Conservation (phyloP, 192 early-diverging fungal genomes). For the Backusella tuberculispora region DNA sequence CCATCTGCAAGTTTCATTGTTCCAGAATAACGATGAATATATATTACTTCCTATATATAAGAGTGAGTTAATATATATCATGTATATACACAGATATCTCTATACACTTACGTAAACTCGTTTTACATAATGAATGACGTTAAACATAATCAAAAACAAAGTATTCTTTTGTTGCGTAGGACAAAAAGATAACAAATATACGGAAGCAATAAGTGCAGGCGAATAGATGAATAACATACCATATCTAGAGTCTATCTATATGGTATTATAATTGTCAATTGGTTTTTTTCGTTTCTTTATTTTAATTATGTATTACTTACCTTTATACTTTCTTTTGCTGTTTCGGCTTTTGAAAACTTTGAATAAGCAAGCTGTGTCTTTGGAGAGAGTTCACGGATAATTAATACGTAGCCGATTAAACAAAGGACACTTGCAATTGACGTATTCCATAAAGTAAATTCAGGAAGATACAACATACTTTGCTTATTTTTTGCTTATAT, state of each 20-base stretch:
- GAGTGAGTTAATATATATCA: background rate
- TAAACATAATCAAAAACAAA: background rate
- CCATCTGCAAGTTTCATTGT: background rate
- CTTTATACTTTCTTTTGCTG: background rate
- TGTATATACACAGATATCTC: background rate
- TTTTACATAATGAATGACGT: slow-evolving; percentile 30
- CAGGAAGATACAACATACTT: too few species aligned
- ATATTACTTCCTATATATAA: slow-evolving; percentile 34
- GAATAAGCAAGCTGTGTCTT: slow-evolving; percentile 29
- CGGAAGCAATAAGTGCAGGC: background rate
- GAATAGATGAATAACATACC: slow-evolving; percentile 37
- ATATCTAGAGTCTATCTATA: slow-evolving; percentile 21
- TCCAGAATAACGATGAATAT: slow-evolving; percentile 36
- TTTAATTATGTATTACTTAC: background rate
- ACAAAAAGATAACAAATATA: background rate
- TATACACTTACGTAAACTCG: slow-evolving; percentile 30
- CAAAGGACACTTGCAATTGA: too few species aligned
- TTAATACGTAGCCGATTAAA: background rate
- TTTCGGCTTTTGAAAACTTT: slow-evolving; percentile 20
- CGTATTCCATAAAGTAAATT: too few species aligned
- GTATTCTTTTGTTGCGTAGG: background rate
- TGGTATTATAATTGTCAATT: too few species aligned
- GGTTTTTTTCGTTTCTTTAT: background rate
- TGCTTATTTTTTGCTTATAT: too few species aligned
- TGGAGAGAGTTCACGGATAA: slow-evolving; percentile 24